Conservation (phyloP, 1,139 yeast genomes). For the Protomyces macrosporus region DNA sequence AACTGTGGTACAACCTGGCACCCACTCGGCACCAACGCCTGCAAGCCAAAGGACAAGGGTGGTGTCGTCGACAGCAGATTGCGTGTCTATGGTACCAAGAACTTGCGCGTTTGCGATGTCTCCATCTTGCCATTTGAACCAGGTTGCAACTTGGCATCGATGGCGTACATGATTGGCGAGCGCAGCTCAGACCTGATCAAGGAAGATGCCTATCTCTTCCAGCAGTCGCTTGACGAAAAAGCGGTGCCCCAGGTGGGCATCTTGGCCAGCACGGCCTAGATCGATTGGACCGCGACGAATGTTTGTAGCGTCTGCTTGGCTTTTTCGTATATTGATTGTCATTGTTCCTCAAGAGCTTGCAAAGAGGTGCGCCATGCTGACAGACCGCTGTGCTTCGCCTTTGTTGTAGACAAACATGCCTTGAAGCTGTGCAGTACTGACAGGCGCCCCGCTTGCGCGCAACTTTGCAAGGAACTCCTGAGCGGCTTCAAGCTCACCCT, state of each 20-base stretch:
- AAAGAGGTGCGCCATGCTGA: conserved; percentile 47
- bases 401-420: conserved; percentile 93
- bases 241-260: not conserved
- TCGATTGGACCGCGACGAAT: too few relatives aligned
- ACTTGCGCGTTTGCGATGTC: conserved; percentile 19
- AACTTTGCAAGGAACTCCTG: conserved; percentile 55
- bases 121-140: conserved; percentile 12
- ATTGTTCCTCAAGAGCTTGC: not conserved
- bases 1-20: conserved; percentile 12
- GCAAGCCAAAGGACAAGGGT: conserved; percentile 6
- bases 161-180: conserved; percentile 14
- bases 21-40: conserved; percentile 13
- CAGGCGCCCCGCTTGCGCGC: conserved; percentile 49
- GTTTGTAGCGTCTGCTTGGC: not conserved
- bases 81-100: conserved; percentile 13
- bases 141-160: conserved; percentile 3
- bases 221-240: not conserved
- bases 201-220: not conserved
- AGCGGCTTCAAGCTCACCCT: conserved; percentile 56
- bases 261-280: not conserved
- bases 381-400: conserved; percentile 70
- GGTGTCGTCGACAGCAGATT: conserved; percentile 16
- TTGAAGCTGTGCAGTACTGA: conserved; percentile 91
- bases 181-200: not conserved
- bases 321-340: not conserved